Conservation (phyloP, 441 rosid genomes). For the Gossypium davidsonii region DNA sequence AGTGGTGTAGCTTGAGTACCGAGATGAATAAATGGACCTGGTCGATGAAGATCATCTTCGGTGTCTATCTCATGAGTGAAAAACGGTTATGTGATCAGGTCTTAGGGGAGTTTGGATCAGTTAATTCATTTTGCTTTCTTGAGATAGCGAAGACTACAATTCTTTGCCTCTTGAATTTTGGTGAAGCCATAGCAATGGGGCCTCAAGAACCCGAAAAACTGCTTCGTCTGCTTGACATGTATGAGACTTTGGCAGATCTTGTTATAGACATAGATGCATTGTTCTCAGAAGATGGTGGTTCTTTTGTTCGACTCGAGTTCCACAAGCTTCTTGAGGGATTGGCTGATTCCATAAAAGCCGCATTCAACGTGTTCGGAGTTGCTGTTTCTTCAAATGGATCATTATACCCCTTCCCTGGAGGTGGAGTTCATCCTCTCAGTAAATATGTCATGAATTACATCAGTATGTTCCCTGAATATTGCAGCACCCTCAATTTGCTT, state of each 20-base stretch:
- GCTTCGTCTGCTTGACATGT: slow-evolving; percentile 62
- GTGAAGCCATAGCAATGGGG: slow-evolving; percentile 56
- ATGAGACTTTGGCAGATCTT: slow-evolving; percentile 47
- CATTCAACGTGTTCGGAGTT: slow-evolving; percentile 40
- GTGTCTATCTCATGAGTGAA: slow-evolving; percentile 51
- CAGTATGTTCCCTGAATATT: slow-evolving; percentile 46
- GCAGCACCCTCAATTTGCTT: slow-evolving; percentile 41
- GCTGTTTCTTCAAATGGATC: slow-evolving; percentile 49
- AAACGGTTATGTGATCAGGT: slow-evolving; percentile 54
- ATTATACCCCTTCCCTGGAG: slow-evolving; percentile 42
- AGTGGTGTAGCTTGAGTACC: slow-evolving; percentile 41
- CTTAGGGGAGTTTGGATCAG: slow-evolving; percentile 39
- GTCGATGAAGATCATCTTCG: slow-evolving; percentile 45
- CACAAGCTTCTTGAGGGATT: slow-evolving; percentile 38
- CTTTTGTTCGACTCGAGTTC: slow-evolving; percentile 47
- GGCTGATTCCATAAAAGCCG: slow-evolving; percentile 34
- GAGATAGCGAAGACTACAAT: slow-evolving; percentile 52
- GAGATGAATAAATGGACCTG: slow-evolving; percentile 61
- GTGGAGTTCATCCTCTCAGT: slow-evolving; percentile 58
- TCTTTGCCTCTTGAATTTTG: slow-evolving; percentile 56
- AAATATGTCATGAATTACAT: slow-evolving; percentile 78
- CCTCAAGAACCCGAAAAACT: slow-evolving; percentile 59
- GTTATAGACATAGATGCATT: slow-evolving; percentile 43
- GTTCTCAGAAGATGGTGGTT: slow-evolving; percentile 44
- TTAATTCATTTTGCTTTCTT: slow-evolving; percentile 40